Base-by-base conservation (phyloP, 208 protist species). In the Trypanosoma lewisi region DNA sequence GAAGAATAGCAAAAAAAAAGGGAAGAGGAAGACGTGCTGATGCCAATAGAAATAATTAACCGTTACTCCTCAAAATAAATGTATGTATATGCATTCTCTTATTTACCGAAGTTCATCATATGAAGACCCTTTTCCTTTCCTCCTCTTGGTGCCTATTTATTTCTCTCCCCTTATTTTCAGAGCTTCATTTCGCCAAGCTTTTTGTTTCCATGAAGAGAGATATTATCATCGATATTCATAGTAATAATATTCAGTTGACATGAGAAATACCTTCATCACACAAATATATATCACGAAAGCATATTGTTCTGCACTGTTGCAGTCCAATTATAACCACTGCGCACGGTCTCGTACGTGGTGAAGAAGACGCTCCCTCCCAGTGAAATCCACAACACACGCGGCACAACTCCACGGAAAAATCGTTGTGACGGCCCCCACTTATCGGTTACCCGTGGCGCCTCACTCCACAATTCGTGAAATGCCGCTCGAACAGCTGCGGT, bases 331-430 rank as follows among this genome's bases (percentile, higher is more conserved):
- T 37, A 73, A 50, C 47, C 63, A 23, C 45, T 49, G 50, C 78
- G 82, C 4, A 78, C 69, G 51, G 75, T 70, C 68, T 98, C 91
- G 70, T 96, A 97, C 16, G 89, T 90, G 25, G 88, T 87, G 52
- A 97, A 96, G 60, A 97, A 98, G 34, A 97, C 83, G 39, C 77
- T 80, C 14, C 95, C 95, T 7, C 95, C 95, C 0, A 97, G 63
- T 0, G 85, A 86, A 49, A 98, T 98, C 89, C 91, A 97, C 31
- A 88, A 63, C 0, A 95, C 88, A 1, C 95, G 85, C 25, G 93
- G 89, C 12, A 76, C 65, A 25, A 88, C 81, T 16, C 94, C 94
- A 5, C 84, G 77, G 52, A 96, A 91, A 53, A 96, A 93, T 28
- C 80, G 83, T 41, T 92, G 86, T 27, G 50, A 16, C 39, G 73